A percentile compares a stretch with the other conserved stretches of the same genome.
Conservation (phyloP, 306 rosid genomes). For the Erythrophleum fordii region DNA sequence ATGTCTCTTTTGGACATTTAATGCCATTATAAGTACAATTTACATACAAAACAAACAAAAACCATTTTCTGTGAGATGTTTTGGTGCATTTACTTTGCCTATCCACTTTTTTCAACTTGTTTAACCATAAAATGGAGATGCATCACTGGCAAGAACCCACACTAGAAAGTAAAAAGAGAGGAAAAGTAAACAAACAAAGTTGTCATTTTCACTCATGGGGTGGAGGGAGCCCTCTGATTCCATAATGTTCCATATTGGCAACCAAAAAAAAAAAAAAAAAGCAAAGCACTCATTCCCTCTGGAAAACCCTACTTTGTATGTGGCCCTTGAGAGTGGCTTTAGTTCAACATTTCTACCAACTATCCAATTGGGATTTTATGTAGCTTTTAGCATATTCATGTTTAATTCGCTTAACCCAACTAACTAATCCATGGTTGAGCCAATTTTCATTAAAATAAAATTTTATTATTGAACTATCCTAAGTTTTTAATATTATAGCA, state of each 20-base stretch:
- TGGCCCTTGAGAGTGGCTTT: too few relatives aligned
- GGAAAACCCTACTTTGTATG: slow-evolving; percentile 35
- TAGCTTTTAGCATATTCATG: too few relatives aligned
- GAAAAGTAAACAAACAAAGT: slow-evolving; percentile 13
- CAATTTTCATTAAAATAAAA: background rate
- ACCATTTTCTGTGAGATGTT: background rate
- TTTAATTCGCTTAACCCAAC: too few relatives aligned
- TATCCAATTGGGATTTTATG: too few relatives aligned
- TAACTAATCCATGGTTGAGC: too few relatives aligned
- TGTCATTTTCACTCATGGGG: slow-evolving; percentile 56
- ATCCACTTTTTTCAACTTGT: background rate
- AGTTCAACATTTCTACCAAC: too few relatives aligned
- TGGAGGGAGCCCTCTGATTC: too few relatives aligned
- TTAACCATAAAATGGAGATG: background rate
- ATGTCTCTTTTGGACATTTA: background rate
- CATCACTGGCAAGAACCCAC: slow-evolving; percentile 2
- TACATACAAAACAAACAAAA: background rate
- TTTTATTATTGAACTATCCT: background rate
- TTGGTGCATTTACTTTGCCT: slow-evolving; percentile 29
- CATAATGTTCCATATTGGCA: slow-evolving; percentile 43
- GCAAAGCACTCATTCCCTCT: slow-evolving; percentile 39
- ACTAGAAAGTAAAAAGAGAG: background rate
- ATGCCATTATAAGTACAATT: too few relatives aligned
- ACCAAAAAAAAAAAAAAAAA: too few relatives aligned
- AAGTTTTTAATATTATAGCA: background rate